A percentile compares a stretch with the other conserved stretches of the same genome.
phyloP scores from a whole-genome alignment of 2,329 filamentous ascomycete genomes.

The Rhynchosporium agropyri region DNA sequence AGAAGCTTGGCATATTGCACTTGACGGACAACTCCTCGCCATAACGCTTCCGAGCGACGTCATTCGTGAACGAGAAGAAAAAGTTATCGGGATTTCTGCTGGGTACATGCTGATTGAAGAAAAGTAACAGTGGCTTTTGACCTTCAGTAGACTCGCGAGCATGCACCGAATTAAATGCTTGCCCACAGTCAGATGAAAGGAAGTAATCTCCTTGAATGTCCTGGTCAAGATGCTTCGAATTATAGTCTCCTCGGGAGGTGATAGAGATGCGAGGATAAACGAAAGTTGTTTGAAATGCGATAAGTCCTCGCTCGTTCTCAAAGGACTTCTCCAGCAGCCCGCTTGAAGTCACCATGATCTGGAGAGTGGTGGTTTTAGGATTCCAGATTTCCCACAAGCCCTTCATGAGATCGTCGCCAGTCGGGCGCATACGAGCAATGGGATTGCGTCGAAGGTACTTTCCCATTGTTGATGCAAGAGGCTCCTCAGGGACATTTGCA shows the following conservation, averaged over 20 bases:
- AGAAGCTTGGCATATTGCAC: not conserved
- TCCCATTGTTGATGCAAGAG: constrained; percentile 45
- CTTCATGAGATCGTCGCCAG: constrained; percentile 39
- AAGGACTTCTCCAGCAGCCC: constrained; percentile 32
- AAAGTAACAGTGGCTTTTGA: constrained; percentile 52
- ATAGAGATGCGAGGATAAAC: constrained; percentile 50
- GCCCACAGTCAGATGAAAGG: constrained; percentile 58
- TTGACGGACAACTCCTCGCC: not conserved
- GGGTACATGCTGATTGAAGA: constrained; percentile 55
- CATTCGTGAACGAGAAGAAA: constrained; percentile 57
- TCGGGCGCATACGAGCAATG: constrained; percentile 51
- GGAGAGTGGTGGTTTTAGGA: constrained; percentile 44
- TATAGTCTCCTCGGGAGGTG: not conserved
- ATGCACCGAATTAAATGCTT: constrained; percentile 57
- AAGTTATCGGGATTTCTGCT: constrained; percentile 52
- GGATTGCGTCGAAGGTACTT: constrained; percentile 47
- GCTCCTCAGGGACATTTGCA: constrained; percentile 43
- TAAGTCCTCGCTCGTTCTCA: constrained; percentile 30
- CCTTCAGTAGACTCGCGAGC: constrained; percentile 17
- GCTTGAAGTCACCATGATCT: constrained; percentile 45
- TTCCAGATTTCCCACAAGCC: constrained; percentile 51
- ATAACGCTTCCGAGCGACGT: constrained; percentile 5
- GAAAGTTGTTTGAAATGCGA: constrained; percentile 2
- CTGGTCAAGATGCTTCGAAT: not conserved
- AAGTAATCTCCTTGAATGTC: constrained; percentile 55